phyloP scores from a whole-genome alignment of 805 yeast genomes.

The Sugiyamaella chiloensis region DNA sequence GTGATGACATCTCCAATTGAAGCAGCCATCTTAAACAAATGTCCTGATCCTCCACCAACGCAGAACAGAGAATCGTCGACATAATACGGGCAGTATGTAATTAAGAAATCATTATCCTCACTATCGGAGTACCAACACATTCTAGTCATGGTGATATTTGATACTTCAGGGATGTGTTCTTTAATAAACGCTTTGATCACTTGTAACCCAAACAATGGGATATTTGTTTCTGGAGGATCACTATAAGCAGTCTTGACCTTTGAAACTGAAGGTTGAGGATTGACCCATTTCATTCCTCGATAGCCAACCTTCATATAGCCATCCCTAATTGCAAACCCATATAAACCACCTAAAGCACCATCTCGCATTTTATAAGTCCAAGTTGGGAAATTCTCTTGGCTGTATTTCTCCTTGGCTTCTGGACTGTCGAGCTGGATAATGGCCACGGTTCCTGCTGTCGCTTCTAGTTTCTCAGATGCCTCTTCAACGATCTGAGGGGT shows the following conservation, averaged over 20 bases:
- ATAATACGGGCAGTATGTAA: background rate
- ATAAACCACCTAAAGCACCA: conserved; percentile 9
- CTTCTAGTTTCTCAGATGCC: conserved; percentile 7
- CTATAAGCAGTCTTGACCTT: background rate
- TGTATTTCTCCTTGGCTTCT: conserved; percentile 6
- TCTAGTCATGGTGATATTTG: background rate
- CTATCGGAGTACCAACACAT: conserved; percentile 12
- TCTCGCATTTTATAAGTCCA: background rate
- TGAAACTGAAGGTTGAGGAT: background rate
- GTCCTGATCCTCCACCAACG: conserved; percentile 40
- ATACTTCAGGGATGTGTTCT: background rate
- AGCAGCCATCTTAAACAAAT: conserved; percentile 33
- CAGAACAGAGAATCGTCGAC: conserved; percentile 22
- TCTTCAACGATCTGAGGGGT: conserved; percentile 9
- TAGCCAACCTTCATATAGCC: conserved; percentile 12
- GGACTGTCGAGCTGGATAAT: conserved; percentile 4
- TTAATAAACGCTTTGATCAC: background rate
- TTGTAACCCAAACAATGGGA: background rate
- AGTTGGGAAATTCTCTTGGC: conserved; percentile 8
- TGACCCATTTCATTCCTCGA: conserved; percentile 9
- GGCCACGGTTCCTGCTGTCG: conserved; percentile 10
- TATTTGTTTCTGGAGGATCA: background rate
- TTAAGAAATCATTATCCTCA: conserved; percentile 8
- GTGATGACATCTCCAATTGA: background rate
- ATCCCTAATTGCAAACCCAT: conserved; percentile 10